phyloP scores from a whole-genome alignment of 257 asterid genomes.

The Solanum ahanhuiri region DNA sequence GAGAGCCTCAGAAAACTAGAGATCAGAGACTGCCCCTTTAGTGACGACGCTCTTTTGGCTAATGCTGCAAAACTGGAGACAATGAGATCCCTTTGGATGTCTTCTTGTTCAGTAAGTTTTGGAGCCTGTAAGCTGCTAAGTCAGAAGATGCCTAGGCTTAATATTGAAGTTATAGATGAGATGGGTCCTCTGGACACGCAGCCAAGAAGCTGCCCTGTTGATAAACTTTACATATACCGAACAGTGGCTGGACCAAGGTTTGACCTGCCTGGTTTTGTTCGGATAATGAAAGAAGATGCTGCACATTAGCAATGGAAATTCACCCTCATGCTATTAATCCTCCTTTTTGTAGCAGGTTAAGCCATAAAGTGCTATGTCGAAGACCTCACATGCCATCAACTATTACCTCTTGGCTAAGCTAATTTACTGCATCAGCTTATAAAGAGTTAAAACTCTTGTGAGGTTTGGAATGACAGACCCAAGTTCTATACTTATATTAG shows the following conservation, averaged over 20 bases:
- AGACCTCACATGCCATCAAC: too few species aligned
- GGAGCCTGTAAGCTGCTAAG: conserved; percentile 16
- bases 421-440: background rate
- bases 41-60: conserved; percentile 15
- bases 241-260: conserved; percentile 31
- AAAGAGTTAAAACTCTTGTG: background rate
- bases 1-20: conserved; percentile 14
- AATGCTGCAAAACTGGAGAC: conserved; percentile 13
- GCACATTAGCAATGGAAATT: background rate
- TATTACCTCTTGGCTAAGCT: background rate
- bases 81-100: conserved; percentile 27
- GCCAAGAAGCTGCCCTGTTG: conserved; percentile 18
- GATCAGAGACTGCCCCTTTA: conserved; percentile 22
- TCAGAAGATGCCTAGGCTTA: conserved; percentile 17
- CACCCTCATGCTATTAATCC: background rate
- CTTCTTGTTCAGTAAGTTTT: conserved; percentile 21
- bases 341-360: background rate
- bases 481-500: background rate
- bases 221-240: conserved; percentile 30
- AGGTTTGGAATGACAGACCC: background rate
- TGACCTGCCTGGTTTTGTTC: conserved; percentile 27
- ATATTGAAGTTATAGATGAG: conserved; percentile 18
- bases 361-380: background rate
- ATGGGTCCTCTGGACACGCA: conserved; percentile 3
- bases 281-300: conserved; percentile 7